These are phyloP conservation scores for Ogataea corticis DNA, from an alignment of 805 yeast species.

Conservation along the genomic window DNA sequence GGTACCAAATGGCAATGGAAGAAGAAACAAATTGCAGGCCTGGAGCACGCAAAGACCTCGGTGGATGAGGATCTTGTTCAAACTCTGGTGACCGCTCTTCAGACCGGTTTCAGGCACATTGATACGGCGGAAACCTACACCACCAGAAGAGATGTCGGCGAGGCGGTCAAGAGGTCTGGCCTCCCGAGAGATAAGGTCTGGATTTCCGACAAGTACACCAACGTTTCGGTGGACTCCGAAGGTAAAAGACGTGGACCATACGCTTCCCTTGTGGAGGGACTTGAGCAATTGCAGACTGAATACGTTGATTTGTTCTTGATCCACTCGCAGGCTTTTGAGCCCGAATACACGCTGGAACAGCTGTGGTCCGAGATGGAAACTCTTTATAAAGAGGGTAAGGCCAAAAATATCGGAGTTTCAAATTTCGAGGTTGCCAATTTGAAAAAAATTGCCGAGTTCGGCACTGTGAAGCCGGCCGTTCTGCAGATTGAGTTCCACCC, in stretches of 20 bases:
- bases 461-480: constrained; percentile 50
- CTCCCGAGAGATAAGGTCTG: constrained; percentile 47
- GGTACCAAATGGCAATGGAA: constrained; percentile 59
- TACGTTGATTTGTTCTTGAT: constrained; percentile 63
- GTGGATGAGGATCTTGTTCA: constrained; percentile 43
- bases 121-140: constrained; percentile 67
- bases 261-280: constrained; percentile 44
- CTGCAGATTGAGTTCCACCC: constrained; percentile 70
- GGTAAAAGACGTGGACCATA: constrained; percentile 42
- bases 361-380: constrained; percentile 53
- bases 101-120: constrained; percentile 54
- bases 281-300: constrained; percentile 47
- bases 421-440: constrained; percentile 52
- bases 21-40: constrained; percentile 28
- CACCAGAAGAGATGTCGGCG: constrained; percentile 61
- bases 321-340: constrained; percentile 53
- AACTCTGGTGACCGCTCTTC: constrained; percentile 46
- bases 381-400: constrained; percentile 52
- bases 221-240: constrained; percentile 31
- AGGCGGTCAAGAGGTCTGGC: constrained; percentile 45
- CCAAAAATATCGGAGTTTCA: constrained; percentile 48
- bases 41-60: constrained; percentile 15
- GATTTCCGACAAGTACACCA: constrained; percentile 59
- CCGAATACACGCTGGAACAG: constrained; percentile 39
- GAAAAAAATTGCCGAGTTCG: constrained; percentile 40